Base-by-base conservation (phyloP, 2,329 filamentous ascomycete genomes). In the Alternaria atra region DNA sequence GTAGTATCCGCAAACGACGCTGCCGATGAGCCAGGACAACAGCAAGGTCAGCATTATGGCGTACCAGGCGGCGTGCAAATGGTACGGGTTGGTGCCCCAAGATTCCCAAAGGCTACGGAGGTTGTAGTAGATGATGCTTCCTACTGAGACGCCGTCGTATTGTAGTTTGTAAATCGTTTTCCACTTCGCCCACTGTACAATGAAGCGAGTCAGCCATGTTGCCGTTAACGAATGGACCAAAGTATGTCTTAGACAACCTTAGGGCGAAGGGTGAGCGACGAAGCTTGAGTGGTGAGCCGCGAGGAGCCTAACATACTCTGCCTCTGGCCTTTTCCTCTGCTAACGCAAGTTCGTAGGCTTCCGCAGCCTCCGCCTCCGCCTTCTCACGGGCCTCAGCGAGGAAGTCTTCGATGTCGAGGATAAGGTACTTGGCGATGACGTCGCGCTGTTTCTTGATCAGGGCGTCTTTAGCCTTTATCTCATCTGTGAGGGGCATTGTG, bases 21-120 rank as follows among this genome's bases (percentile, higher is more conserved):
- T 61, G 23, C 58, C 61, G 23, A 64, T 17, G 7, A 60, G 29
- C 61, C 58, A 61, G 4, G 35, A 10, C 15, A 40, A 40, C 17
- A 64, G 54, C 25, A 53, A 17, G 15, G 58, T 7, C 23, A 64
- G 46, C 29, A 61, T 55, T 20, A 58, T 32, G 51, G 47, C 10
- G 42, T 64, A 58, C 53, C 53, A 64, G n/a, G 15, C 4, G 13
- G 54, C 27, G 25, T 53, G 51, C 9, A 64, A 50, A 17, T 51
- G 17, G 55, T 64, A 64, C 5, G 54, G 57, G 30, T 64, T 64
- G n/a, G 51, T 52, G 35, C 52, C 47, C 48, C 52, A 55, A 30
- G 44, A 43, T n/a, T 61, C 50, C 51, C 54, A 60, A 39, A 42
- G 47, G 35, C 27, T 35, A 20, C 30, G 37, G n/a, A 52, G 1